phyloP scores from a whole-genome alignment of 768 basidiomycete genomes.

The Leccinum truebloodii region DNA sequence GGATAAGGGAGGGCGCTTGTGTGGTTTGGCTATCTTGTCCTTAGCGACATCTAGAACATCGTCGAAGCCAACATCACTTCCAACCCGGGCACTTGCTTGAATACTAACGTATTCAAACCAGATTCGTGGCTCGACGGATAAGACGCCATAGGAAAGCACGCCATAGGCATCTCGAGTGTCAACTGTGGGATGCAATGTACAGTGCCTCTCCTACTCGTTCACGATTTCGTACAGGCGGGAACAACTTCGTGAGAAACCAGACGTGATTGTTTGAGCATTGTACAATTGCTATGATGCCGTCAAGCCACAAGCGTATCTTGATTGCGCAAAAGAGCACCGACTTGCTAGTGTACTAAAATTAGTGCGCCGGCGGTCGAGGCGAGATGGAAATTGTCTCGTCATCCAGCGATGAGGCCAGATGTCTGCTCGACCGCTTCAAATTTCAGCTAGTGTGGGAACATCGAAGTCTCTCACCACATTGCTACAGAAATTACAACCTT shows the following conservation, averaged over 20 bases:
- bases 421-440: slow-evolving; percentile 80
- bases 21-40: slow-evolving; percentile 73
- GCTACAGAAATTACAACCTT: not conserved
- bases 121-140: slow-evolving; percentile 89
- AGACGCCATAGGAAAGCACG: slow-evolving; percentile 62
- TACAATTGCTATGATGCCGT: slow-evolving; percentile 91
- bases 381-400: not conserved
- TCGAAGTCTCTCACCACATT: not conserved
- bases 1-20: not conserved
- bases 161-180: slow-evolving; percentile 86
- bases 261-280: slow-evolving; percentile 67
- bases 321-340: slow-evolving; percentile 75
- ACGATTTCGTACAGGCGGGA: slow-evolving; percentile 94
- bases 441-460: not conserved
- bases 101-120: slow-evolving; percentile 92
- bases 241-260: slow-evolving; percentile 76
- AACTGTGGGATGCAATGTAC: slow-evolving; percentile 93
- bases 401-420: slow-evolving; percentile 78
- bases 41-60: slow-evolving; percentile 95
- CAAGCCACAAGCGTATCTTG: slow-evolving; percentile 92
- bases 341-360: slow-evolving; percentile 46
- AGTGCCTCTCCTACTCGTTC: slow-evolving; percentile 75
- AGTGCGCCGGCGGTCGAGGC: not conserved
- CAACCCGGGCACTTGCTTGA: slow-evolving; percentile 96
- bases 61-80: slow-evolving; percentile 91